Conservation (phyloP, 164 flowering plant species). For the Houttuynia cordata region DNA sequence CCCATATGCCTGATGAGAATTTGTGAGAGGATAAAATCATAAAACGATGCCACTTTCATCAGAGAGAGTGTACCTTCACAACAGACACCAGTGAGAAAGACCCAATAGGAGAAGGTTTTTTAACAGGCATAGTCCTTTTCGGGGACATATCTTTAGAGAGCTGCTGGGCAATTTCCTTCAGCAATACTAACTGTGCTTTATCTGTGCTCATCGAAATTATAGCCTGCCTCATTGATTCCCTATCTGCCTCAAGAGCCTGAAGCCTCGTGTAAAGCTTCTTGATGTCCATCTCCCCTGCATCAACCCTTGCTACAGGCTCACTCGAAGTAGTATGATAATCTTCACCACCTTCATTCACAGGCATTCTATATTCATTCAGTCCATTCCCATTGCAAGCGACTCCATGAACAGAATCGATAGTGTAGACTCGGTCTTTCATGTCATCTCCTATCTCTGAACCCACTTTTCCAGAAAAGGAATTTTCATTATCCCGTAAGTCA, state of each 20-base stretch:
- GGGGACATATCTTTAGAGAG: constrained; percentile 63
- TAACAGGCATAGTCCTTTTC: constrained; percentile 33
- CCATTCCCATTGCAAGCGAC: constrained; percentile 23
- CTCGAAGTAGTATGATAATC: constrained; percentile 41
- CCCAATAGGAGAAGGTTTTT: constrained; percentile 37
- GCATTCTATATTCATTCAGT: constrained; percentile 12
- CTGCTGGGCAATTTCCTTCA: constrained; percentile 88
- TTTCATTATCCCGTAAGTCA: constrained; percentile 26
- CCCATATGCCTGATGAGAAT: too few species aligned
- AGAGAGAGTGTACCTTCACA: constrained; percentile 42
- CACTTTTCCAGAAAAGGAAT: constrained; percentile 11
- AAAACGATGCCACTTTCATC: not conserved
- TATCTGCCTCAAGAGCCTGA: constrained; percentile 96
- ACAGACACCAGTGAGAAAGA: constrained; percentile 39
- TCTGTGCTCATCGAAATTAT: constrained; percentile 85
- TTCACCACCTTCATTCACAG: constrained; percentile 12
- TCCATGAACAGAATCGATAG: constrained; percentile 65
- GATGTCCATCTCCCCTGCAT: constrained; percentile 57
- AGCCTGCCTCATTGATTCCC: constrained; percentile 92
- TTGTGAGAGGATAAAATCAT: not conserved
- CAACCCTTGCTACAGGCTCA: constrained; percentile 28
- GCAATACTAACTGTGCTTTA: constrained; percentile 68
- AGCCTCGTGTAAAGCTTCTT: constrained; percentile 77
- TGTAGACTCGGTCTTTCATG: constrained; percentile 66
- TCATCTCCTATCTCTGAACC: constrained; percentile 74